phyloP scores from a whole-genome alignment of 495 filamentous ascomycete genomes.

The Xylaria cubensis region DNA sequence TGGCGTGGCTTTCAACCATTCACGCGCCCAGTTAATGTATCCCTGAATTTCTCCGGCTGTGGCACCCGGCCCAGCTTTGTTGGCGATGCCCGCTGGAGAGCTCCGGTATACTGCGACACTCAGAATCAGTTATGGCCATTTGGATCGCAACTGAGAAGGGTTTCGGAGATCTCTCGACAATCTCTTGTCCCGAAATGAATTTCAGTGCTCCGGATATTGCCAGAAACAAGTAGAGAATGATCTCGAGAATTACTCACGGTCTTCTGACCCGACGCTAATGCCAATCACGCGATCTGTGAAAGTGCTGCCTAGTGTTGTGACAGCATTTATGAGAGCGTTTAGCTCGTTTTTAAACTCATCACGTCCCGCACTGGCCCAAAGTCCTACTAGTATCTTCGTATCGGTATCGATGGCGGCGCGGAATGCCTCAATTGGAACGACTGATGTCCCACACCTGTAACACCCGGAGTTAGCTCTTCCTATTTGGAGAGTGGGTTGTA shows the following conservation, averaged over 20 bases:
- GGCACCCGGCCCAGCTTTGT: constrained; percentile 55
- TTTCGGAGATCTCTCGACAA: background rate
- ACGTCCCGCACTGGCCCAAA: constrained; percentile 71
- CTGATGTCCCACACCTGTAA: constrained; percentile 43
- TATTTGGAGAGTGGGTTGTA: background rate
- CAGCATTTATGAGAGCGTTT: constrained; percentile 65
- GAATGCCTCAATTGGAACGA: constrained; percentile 64
- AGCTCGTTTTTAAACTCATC: constrained; percentile 64
- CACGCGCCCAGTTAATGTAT: constrained; percentile 66
- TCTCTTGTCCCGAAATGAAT: background rate
- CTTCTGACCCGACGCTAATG: constrained; percentile 83
- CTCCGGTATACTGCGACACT: constrained; percentile 65
- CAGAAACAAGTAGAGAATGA: background rate
- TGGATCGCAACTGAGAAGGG: background rate
- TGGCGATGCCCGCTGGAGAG: constrained; percentile 54
- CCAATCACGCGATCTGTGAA: constrained; percentile 70
- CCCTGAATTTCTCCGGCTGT: constrained; percentile 59
- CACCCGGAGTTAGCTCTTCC: background rate
- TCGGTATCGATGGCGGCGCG: constrained; percentile 71
- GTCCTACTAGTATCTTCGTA: constrained; percentile 68
- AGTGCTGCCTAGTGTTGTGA: constrained; percentile 58
- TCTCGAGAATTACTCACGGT: constrained; percentile 37
- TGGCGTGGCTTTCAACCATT: constrained; percentile 59
- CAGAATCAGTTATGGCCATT: background rate
- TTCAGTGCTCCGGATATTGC: background rate